These are phyloP conservation scores for Ailanthus altissimus DNA, from an alignment of 345 rosid genomes.

Conservation along the genomic window DNA sequence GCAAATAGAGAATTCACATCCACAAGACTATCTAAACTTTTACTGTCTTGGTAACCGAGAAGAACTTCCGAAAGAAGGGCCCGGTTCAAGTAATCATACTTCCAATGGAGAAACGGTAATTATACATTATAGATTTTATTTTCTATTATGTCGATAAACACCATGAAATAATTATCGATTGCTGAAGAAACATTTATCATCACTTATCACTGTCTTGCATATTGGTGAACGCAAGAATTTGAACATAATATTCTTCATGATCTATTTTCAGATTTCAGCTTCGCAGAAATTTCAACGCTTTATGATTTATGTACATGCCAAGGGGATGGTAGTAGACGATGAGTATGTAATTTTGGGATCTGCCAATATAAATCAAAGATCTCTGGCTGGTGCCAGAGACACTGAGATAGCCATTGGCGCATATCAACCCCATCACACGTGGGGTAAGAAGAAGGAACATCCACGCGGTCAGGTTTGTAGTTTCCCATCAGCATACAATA, in stretches of 20 bases:
- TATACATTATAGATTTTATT: not conserved
- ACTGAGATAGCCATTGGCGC: constrained; percentile 93
- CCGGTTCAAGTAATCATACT: constrained; percentile 8
- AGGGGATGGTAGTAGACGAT: constrained; percentile 87
- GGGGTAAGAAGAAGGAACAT: constrained; percentile 52
- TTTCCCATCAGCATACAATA: not conserved
- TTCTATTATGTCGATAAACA: not conserved
- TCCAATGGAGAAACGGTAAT: constrained; percentile 44
- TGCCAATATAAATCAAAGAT: constrained; percentile 83
- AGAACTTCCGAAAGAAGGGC: constrained; percentile 37
- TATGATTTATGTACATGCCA: constrained; percentile 85
- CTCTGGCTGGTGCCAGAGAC: constrained; percentile 81
- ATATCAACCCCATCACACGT: constrained; percentile 67
- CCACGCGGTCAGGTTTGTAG: constrained; percentile 67
- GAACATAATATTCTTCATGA: not conserved
- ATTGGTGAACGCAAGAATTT: not conserved
- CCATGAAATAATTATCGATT: not conserved
- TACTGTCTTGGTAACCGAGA: constrained; percentile 85
- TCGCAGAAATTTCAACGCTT: constrained; percentile 63
- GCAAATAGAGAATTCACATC: constrained; percentile 51
- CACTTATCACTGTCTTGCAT: not conserved
- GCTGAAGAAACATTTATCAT: not conserved
- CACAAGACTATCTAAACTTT: constrained; percentile 78
- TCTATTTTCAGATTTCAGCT: constrained; percentile 50
- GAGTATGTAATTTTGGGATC: constrained; percentile 83